A percentile compares a stretch with the other conserved stretches of the same genome.
Conservation (phyloP, 2,329 filamentous ascomycete genomes). For the Calonectria crousiana region DNA sequence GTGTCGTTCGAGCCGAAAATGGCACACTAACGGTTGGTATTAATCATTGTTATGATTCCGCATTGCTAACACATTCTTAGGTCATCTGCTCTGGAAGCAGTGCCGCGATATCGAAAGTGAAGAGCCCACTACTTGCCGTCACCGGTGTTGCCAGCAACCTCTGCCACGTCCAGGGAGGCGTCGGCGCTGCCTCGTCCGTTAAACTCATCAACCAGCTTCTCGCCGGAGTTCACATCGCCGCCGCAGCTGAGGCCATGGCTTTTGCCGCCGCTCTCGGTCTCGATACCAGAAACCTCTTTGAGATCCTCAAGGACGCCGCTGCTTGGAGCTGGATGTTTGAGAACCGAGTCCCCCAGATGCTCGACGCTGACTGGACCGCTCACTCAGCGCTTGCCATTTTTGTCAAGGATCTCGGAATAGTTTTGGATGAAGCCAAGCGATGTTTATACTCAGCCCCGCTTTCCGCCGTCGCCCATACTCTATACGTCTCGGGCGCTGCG, state of each 20-base stretch:
- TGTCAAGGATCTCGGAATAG: slow-evolving; percentile 50
- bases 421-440: slow-evolving; percentile 48
- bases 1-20: slow-evolving; percentile 50
- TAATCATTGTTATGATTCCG: not conserved
- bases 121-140: slow-evolving; percentile 48
- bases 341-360: slow-evolving; percentile 50
- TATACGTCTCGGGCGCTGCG: slow-evolving; percentile 49
- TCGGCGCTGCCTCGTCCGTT: slow-evolving; percentile 66
- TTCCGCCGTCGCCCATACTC: slow-evolving; percentile 46
- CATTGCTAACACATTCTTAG: slow-evolving; percentile 26
- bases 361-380: slow-evolving; percentile 51
- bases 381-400: slow-evolving; percentile 52
- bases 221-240: slow-evolving; percentile 68
- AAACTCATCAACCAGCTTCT: slow-evolving; percentile 71
- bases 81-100: slow-evolving; percentile 50
- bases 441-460: slow-evolving; percentile 45
- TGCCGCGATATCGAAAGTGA: slow-evolving; percentile 37
- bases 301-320: slow-evolving; percentile 57
- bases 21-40: slow-evolving; percentile 50
- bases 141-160: slow-evolving; percentile 47
- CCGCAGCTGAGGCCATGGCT: slow-evolving; percentile 67
- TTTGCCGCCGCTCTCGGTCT: slow-evolving; percentile 66
- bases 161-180: slow-evolving; percentile 63
- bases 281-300: slow-evolving; percentile 61
- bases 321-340: slow-evolving; percentile 54